Conservation (phyloP, 2,329 filamentous ascomycete genomes). For the Colletotrichum siamense region DNA sequence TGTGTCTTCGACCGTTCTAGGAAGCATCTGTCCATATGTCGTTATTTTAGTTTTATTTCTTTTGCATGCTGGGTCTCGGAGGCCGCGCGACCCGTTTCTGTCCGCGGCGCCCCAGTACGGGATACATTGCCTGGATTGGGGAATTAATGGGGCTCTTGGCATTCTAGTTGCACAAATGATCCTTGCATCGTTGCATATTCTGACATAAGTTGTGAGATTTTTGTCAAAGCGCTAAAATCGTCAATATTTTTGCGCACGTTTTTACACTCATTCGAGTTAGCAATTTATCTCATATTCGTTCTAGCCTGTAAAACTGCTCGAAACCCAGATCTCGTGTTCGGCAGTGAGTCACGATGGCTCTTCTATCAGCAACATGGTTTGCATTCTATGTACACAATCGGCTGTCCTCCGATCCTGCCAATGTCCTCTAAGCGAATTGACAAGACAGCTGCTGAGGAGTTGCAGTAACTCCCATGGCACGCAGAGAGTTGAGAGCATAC, state of each 20-base stretch:
- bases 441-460: not conserved
- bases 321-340: not conserved
- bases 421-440: not conserved
- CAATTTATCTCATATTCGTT: not conserved
- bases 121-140: not conserved
- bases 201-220: not conserved
- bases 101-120: not conserved
- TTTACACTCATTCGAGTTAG: not conserved
- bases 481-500: not conserved
- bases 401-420: not conserved
- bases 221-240: not conserved
- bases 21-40: not conserved
- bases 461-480: not conserved
- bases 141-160: not conserved
- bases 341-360: not conserved
- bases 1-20: not conserved
- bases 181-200: not conserved
- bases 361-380: not conserved
- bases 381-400: not conserved
- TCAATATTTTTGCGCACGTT: not conserved
- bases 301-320: not conserved
- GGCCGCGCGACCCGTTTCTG: constrained; percentile 3
- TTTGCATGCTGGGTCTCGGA: not conserved
- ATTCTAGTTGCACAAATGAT: not conserved
- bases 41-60: constrained; percentile 16